phyloP scores from a whole-genome alignment of 2,329 filamentous ascomycete species.

The Microsporum canis region DNA sequence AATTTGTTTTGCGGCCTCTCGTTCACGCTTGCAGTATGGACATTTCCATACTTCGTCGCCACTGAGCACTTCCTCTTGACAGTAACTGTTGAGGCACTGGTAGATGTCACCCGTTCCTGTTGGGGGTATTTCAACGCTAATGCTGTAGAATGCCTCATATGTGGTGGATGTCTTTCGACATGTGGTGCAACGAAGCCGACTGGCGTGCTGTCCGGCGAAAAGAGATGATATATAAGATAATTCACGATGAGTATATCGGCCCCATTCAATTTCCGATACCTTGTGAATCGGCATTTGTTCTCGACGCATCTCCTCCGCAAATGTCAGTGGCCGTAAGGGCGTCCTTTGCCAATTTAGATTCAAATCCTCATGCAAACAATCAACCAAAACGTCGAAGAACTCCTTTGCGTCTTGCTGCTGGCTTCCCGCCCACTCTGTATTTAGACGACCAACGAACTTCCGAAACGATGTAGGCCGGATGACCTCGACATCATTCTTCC shows the following conservation, averaged over 20 bases:
- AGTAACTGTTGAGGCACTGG: slow-evolving; percentile 60
- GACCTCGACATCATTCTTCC: slow-evolving; percentile 47
- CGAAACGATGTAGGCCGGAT: slow-evolving; percentile 51
- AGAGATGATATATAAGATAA: slow-evolving; percentile 66
- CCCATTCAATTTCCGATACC: slow-evolving; percentile 65
- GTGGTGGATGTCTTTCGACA: slow-evolving; percentile 54
- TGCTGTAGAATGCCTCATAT: slow-evolving; percentile 59
- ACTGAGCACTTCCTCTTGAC: slow-evolving; percentile 53
- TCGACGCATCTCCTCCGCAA: slow-evolving; percentile 48
- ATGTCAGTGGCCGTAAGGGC: slow-evolving; percentile 47
- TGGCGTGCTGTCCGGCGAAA: slow-evolving; percentile 62
- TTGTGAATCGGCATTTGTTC: slow-evolving; percentile 51
- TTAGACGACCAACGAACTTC: slow-evolving; percentile 53
- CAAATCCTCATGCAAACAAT: slow-evolving; percentile 75
- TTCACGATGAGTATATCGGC: slow-evolving; percentile 55
- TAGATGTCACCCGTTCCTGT: slow-evolving; percentile 49
- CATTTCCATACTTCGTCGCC: slow-evolving; percentile 62
- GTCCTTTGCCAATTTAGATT: slow-evolving; percentile 54
- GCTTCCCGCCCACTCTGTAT: slow-evolving; percentile 57
- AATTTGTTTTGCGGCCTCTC: slow-evolving; percentile 57
- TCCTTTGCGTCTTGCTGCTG: slow-evolving; percentile 87
- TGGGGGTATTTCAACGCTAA: slow-evolving; percentile 58
- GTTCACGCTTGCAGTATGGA: slow-evolving; percentile 58
- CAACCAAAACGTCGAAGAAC: slow-evolving; percentile 71
- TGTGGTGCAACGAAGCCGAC: slow-evolving; percentile 48